Percentiles rank a stretch among this genome's conserved stretches.
Conservation (phyloP, 352 stramenopile species). For the Elongisporangium prolatum region DNA sequence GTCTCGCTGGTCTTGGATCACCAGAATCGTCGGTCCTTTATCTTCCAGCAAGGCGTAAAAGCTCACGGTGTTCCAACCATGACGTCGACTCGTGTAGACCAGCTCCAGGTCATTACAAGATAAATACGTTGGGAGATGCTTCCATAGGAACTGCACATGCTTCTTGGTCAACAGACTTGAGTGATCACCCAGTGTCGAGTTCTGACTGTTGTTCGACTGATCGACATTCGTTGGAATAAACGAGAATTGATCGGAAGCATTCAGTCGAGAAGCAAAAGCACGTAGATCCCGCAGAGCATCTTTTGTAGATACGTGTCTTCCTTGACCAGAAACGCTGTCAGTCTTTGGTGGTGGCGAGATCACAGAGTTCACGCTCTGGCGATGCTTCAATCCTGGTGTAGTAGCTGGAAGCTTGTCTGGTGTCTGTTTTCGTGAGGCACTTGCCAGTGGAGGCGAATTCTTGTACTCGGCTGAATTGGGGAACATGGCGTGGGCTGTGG, state of each 20-base stretch:
- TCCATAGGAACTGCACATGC: slow-evolving; percentile 66
- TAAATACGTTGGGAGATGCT: slow-evolving; percentile 52
- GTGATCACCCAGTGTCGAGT: slow-evolving; percentile 19
- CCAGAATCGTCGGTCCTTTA: slow-evolving; percentile 60
- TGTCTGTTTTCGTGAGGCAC: slow-evolving; percentile 4
- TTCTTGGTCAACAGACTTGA: slow-evolving; percentile 61
- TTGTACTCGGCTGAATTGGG: slow-evolving; percentile 65
- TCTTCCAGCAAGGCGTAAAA: slow-evolving; percentile 56
- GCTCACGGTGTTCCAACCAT: slow-evolving; percentile 70
- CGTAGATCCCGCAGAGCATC: slow-evolving; percentile 20
- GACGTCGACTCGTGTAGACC: slow-evolving; percentile 47
- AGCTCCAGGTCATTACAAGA: slow-evolving; percentile 72
- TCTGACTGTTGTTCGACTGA: slow-evolving; percentile 14
- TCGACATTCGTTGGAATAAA: slow-evolving; percentile 6
- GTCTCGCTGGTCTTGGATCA: slow-evolving; percentile 61
- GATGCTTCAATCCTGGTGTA: no score
- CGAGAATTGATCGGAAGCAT: slow-evolving; percentile 34
- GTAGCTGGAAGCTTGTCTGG: no score
- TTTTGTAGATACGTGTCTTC: background rate
- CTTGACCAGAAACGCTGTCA: no score
- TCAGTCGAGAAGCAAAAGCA: slow-evolving; percentile 47
- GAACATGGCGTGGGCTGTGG: slow-evolving; percentile 60
- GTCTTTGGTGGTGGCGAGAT: no score
- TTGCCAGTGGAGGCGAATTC: slow-evolving; percentile 9
- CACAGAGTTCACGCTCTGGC: no score